Evolutionary conservation across 345 rosid species (phyloP).

Genomic region (Salix udensis): DNA sequence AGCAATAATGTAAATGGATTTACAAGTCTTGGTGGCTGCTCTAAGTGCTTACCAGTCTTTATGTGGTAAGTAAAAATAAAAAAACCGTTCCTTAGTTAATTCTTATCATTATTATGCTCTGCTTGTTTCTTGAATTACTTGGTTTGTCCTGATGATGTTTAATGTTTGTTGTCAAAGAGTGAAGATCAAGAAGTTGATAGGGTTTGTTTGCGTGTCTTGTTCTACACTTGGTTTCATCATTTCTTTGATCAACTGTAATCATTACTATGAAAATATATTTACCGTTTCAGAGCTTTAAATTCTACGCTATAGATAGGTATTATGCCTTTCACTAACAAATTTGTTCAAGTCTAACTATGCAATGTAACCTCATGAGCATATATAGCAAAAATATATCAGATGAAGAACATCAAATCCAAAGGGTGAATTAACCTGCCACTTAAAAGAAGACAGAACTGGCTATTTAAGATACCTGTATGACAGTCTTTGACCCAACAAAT

Average conservation of each 20-base stretch:
- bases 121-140: not conserved
- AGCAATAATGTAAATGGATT: conserved; percentile 42
- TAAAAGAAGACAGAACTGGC: not conserved
- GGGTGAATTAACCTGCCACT: not conserved
- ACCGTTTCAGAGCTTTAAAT: not conserved
- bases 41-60: conserved; percentile 75
- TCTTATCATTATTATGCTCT: not conserved
- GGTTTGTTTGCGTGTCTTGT: no score
- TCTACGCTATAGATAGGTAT: not conserved
- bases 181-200: not conserved
- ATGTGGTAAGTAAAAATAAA: conserved; percentile 33
- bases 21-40: conserved; percentile 65
- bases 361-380: not conserved
- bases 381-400: not conserved
- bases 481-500: conserved; percentile 88
- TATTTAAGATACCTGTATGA: conserved; percentile 61
- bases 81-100: not conserved
- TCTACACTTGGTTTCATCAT: not conserved
- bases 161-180: not conserved
- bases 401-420: not conserved
- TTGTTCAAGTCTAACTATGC: not conserved
- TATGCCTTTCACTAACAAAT: not conserved
- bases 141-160: conserved; percentile 1
- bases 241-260: not conserved
- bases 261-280: not conserved